Base-by-base conservation (phyloP, 257 asterid species). In the Capsicum rhomboideum region DNA sequence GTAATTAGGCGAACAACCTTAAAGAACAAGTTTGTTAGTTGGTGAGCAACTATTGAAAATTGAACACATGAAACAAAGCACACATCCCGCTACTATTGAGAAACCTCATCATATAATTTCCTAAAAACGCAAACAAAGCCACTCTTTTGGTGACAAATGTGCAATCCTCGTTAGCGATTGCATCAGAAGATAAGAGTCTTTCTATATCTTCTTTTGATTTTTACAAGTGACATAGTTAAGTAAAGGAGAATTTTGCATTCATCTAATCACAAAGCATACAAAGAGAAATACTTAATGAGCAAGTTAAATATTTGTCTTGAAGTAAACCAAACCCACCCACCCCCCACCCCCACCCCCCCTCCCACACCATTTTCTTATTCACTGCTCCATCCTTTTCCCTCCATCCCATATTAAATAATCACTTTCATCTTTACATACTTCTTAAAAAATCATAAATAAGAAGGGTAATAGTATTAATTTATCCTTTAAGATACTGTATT, bases 41-140 rank as follows among this genome's bases (percentile, higher is more conserved):
- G 90, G 85, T 85, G 85, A 88, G 80, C 90, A 55, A 80, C 82
- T 83, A 31, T 56, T 85, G 87, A 84, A n/a, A 84, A 61, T 56
- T 54, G 64, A 1, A 46, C 59, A 74, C 42, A 26, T 74, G 49
- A 74, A 74, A 74, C 59, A 46, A 46, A 26, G 40, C 40, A 75
- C n/a, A 75, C 4, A 75, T 26, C 21, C 23, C 81, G 49, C 26
- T 49, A 16, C 12, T 13, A 49, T 75, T 46, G 23, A 11, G 31
- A 71, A 71, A 71, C 29, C 34, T 71, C 53, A 42, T n/a, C n/a
- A 71, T 46, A 21, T 74, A 74, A 74, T 46, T 13, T 74, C 58
- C 40, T 21, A 9, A 16, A 23, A 14, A 50, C 46, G 37, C 12
- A 75, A 75, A 4, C 61, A 75, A 75, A 49, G n/a, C 81, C 63